Conservation (phyloP, 441 rosid genomes). For the Euphorbia neoarborescens region DNA sequence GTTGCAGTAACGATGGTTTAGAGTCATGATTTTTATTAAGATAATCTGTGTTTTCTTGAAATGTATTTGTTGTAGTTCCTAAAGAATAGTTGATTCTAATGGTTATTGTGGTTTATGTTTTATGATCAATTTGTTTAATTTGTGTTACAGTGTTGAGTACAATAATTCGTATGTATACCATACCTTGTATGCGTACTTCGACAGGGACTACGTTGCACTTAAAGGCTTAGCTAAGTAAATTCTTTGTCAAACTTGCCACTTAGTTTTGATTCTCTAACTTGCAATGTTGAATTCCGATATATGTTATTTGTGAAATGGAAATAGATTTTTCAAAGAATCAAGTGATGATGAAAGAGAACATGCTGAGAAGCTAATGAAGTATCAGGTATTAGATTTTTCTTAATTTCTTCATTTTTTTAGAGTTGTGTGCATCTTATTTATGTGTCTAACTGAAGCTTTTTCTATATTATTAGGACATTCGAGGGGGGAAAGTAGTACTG, state of each 20-base stretch:
- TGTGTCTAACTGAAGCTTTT: not conserved
- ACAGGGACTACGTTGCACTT: constrained; percentile 83
- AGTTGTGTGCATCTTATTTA: not conserved
- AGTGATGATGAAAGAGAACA: constrained; percentile 92
- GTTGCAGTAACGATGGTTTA: not conserved
- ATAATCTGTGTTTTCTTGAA: not conserved
- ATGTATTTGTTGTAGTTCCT: not conserved
- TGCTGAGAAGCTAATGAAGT: constrained; percentile 82
- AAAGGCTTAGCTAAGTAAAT: constrained; percentile 77
- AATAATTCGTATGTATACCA: constrained; percentile 81
- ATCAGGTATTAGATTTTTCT: constrained; percentile 45
- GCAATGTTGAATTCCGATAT: not conserved
- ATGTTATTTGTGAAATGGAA: constrained; percentile 1
- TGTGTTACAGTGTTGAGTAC: constrained; percentile 72
- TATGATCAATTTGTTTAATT: not conserved
- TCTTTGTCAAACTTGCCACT: not conserved
- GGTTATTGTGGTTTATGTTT: not conserved
- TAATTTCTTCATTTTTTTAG: not conserved
- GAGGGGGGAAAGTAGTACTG: constrained; percentile 82
- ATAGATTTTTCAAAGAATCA: constrained; percentile 85
- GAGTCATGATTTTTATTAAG: not conserved
- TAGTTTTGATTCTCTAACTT: not conserved
- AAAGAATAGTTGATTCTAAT: not conserved
- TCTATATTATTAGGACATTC: constrained; percentile 40
- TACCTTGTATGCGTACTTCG: constrained; percentile 88